Base-by-base conservation (phyloP, 805 yeast species). In the Naumovozyma castellii region DNA sequence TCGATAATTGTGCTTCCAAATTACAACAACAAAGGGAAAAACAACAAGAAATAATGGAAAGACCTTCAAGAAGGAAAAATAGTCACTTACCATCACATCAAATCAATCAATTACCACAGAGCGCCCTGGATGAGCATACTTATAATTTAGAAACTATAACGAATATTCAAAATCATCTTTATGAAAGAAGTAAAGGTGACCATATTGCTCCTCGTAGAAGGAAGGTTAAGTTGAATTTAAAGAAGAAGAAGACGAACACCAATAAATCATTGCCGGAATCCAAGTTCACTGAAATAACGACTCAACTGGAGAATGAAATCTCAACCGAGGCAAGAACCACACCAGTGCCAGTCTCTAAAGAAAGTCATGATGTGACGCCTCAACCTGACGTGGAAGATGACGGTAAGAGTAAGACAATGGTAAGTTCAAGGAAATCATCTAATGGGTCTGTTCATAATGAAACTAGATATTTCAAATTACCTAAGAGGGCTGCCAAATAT, bases 91-190 rank as follows among this genome's bases (percentile, higher is more conserved):
- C 13, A 12, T n/a, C 15, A 12, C 32, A 9, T 13, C 32, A 29
- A 13, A 12, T 29, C 5, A 59, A 58, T 39, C 35, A 46, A 5
- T 41, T 58, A 31, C 57, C 63, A 8, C 46, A 44, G 31, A 43
- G 47, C 22, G 51, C 53, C 3, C 35, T 61, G 16, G 49, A 49
- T 13, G 42, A 46, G 14, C 46, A 51, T 18, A 42, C 47, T 4
- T 54, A 52, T 32, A 48, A 53, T 32, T 42, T 61, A 22, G 41
- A 43, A 27, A 47, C 54, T n/a, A 59, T 62, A 19, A 53, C 62
- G 1, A 41, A 46, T 3, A 54, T 62, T 34, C 66, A 62, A 42
- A 50, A 51, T 35, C 51, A 55, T 22, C 47, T 62, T 14, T 58
- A 50, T 38, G 59, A 57, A 40, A 49, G 62, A 44, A 47, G 54